Evolutionary conservation across 140 eudicot genomes (phyloP).

Genomic region (Stevia rebaudiana): DNA sequence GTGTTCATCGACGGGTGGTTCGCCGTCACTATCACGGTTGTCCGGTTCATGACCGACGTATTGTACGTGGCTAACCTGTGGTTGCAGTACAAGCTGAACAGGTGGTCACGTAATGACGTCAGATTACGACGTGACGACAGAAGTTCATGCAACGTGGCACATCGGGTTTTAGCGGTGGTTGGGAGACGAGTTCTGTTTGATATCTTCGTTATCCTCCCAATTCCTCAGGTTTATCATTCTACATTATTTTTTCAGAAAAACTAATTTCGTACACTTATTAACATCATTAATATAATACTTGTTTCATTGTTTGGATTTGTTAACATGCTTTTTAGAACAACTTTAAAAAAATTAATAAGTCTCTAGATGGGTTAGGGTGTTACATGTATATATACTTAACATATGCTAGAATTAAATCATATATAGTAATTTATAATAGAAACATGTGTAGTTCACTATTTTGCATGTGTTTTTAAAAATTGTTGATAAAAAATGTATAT

Average conservation of each 20-base stretch:
- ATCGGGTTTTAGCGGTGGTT: conserved; percentile 23
- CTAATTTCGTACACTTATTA: neutral
- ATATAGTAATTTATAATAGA: no score
- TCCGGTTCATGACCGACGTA: conserved; percentile 79
- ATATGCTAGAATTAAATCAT: neutral
- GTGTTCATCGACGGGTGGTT: conserved; percentile 89
- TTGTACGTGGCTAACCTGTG: conserved; percentile 75
- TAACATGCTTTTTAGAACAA: no score
- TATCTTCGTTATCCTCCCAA: conserved; percentile 77
- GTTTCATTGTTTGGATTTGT: neutral
- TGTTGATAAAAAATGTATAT: no score
- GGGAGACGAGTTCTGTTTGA: conserved; percentile 49
- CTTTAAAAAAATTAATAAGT: no score
- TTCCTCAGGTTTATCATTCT: conserved; percentile 56
- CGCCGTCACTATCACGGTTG: conserved; percentile 68
- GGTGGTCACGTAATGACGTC: conserved; percentile 21
- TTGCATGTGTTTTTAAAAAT: no score
- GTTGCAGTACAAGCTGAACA: conserved; percentile 56
- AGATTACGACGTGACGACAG: neutral
- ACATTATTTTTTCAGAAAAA: neutral
- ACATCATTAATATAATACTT: neutral
- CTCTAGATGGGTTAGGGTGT: no score
- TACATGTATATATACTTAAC: no score
- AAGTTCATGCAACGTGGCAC: conserved; percentile 18
- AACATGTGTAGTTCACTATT: no score